Evolutionary conservation across 495 filamentous ascomycete species (phyloP), one percentile per base, ranked within the genome.

Genomic region (Neohortaea acidophila): DNA sequence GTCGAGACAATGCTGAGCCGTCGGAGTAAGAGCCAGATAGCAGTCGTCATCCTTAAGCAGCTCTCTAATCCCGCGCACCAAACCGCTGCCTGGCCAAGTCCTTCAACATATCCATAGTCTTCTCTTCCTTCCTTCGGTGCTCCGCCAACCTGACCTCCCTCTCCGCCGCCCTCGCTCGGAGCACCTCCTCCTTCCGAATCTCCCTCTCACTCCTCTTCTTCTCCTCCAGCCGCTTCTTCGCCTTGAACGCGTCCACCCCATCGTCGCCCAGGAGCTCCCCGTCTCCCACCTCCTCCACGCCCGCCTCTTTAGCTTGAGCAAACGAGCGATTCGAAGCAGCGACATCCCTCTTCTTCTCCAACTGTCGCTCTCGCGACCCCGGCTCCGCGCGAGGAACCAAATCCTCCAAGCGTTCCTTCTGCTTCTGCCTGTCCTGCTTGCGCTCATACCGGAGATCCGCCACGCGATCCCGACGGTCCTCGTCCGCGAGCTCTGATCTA

Each of bases 311-410:
- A 8, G 55, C 54, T 6, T 81, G 72, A 1, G 71, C 59, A 45
- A 78, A 82, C 14, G 58, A 59, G 5, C 63, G 56, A 59, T 78
- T 69, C 0, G 64, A 51, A 4, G 60, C 63, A 1, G 72, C 63
- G 4, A 53, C 58, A 39, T 78, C 74, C 9, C 60, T 61, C 33
- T 75, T 76, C 65, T 94, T 94, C 64, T 97, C 87, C 3, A 97
- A 65, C 38, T 73, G 71, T 7, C 87, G 73, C 57, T 92, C 89
- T 19, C 76, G 73, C 2, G 83, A 85, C 1, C 87, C 85, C 0
- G 87, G 60, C 33, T 87, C 84, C 0, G 87, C 83, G 11, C 84
- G 79, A 3, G 89, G 87, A 0, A 65, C 69, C 9, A 93, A 59
- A 41, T 94, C 87, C 8, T 94, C 85, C 0, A 85, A 66, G 0